phyloP scores from a whole-genome alignment of 2,329 filamentous ascomycete species.

The Alternaria hordeiaustralica region DNA sequence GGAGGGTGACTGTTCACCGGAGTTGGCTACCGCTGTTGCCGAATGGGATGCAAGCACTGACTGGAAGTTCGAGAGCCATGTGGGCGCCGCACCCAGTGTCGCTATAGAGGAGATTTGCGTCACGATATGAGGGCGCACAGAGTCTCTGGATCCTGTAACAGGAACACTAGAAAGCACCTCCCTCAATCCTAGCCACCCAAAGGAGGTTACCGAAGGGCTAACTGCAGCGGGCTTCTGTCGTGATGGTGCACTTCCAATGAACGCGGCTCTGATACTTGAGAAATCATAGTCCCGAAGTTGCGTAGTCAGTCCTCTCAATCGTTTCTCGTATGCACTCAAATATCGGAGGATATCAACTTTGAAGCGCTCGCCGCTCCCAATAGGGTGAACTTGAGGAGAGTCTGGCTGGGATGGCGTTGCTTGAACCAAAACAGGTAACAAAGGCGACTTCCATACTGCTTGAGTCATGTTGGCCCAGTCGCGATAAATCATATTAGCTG shows the following conservation, averaged over 20 bases:
- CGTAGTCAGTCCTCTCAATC: constrained; percentile 62
- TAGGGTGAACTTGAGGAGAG: constrained; percentile 15
- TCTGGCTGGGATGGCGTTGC: not conserved
- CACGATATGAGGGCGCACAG: constrained; percentile 52
- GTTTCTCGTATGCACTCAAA: constrained; percentile 70
- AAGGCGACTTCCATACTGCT: constrained; percentile 78
- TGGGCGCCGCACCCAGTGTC: constrained; percentile 72
- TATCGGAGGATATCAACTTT: constrained; percentile 78
- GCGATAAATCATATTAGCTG: constrained; percentile 86
- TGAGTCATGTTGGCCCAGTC: constrained; percentile 93
- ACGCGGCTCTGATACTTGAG: constrained; percentile 67
- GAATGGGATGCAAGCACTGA: constrained; percentile 37
- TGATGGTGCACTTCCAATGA: constrained; percentile 81
- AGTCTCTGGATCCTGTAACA: constrained; percentile 40
- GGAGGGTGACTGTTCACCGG: not conserved
- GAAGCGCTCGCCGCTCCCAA: constrained; percentile 73
- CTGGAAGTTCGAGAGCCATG: constrained; percentile 70
- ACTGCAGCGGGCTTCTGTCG: constrained; percentile 60
- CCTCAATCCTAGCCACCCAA: constrained; percentile 76
- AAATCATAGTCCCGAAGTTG: constrained; percentile 73
- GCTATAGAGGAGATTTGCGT: constrained; percentile 82
- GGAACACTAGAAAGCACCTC: constrained; percentile 63
- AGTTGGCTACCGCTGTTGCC: not conserved
- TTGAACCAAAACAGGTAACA: constrained; percentile 61
- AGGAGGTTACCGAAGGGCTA: constrained; percentile 61